A percentile compares a stretch with the other conserved stretches of the same genome.
Conservation (phyloP, 768 basidiomycete species). For the Agaricus subrufescens region DNA sequence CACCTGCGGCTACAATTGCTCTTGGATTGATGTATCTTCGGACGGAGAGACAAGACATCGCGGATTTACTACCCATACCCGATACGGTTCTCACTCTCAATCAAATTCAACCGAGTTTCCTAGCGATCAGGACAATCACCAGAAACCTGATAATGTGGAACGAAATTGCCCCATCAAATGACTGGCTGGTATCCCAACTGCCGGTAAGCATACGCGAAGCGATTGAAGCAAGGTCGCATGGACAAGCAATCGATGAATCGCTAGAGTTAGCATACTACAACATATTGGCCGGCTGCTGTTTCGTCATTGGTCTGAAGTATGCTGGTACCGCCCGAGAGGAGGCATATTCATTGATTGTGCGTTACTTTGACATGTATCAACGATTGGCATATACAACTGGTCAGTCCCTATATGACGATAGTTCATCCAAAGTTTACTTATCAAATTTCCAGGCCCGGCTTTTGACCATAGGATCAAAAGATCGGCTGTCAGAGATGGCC, state of each 20-base stretch:
- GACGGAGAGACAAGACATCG: constrained; percentile 80
- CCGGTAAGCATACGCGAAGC: constrained; percentile 61
- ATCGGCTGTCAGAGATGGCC: constrained; percentile 79
- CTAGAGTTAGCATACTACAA: constrained; percentile 90
- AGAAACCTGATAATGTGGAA: constrained; percentile 86
- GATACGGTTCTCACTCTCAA: constrained; percentile 76
- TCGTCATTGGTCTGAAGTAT: constrained; percentile 87
- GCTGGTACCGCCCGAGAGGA: constrained; percentile 92
- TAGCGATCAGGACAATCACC: constrained; percentile 77
- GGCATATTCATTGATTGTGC: constrained; percentile 79
- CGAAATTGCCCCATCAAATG: constrained; percentile 59
- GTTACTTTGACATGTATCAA: constrained; percentile 77
- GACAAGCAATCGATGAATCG: constrained; percentile 57
- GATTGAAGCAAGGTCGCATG: constrained; percentile 46
- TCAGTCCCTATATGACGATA: constrained; percentile 26
- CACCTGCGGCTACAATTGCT: constrained; percentile 86
- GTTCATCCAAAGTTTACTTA: background rate
- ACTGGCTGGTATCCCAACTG: constrained; percentile 71
- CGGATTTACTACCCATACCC: constrained; percentile 80
- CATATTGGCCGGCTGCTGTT: constrained; percentile 87
- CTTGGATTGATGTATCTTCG: constrained; percentile 91
- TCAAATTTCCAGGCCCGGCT: constrained; percentile 49
- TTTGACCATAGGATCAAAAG: constrained; percentile 90
- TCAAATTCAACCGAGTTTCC: constrained; percentile 81
- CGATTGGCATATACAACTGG: constrained; percentile 64